Conservation (phyloP, 2,329 filamentous ascomycete species). For the Claviceps sorghi region DNA sequence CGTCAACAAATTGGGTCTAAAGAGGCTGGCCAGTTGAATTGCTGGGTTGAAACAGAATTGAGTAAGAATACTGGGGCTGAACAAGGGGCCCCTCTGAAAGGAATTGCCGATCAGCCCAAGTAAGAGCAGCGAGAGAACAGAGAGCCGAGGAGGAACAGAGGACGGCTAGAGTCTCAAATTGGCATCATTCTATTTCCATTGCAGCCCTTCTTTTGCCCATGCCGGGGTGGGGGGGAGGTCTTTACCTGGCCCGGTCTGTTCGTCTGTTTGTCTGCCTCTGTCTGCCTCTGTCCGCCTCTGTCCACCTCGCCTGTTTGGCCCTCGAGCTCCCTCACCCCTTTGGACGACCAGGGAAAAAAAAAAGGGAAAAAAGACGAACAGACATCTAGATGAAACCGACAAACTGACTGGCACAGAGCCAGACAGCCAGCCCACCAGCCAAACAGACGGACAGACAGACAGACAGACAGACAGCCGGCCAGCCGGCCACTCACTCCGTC, state of each 20-base stretch:
- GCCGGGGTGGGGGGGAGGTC: no score
- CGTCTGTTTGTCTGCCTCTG: not conserved
- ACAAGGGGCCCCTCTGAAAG: not conserved
- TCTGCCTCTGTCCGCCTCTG: not conserved
- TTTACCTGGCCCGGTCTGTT: not conserved
- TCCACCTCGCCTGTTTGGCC: not conserved
- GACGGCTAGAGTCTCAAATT: no score
- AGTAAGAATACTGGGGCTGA: not conserved
- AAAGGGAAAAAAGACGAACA: not conserved
- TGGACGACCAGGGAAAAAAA: not conserved
- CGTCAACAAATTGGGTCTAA: not conserved
- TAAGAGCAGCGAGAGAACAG: no score
- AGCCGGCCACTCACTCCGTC: no score
- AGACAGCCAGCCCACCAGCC: no score
- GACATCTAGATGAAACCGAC: not conserved
- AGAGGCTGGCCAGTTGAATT: not conserved
- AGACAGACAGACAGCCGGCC: not conserved
- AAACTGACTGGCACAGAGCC: not conserved
- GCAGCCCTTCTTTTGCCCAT: not conserved
- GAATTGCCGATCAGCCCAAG: not conserved
- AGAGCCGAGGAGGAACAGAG: no score
- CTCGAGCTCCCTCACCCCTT: not conserved
- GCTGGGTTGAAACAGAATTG: not conserved
- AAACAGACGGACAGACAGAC: no score
- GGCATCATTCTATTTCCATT: not conserved